Evolutionary conservation across 140 eudicot species (phyloP).

Genomic region (Flaveria floridana): DNA sequence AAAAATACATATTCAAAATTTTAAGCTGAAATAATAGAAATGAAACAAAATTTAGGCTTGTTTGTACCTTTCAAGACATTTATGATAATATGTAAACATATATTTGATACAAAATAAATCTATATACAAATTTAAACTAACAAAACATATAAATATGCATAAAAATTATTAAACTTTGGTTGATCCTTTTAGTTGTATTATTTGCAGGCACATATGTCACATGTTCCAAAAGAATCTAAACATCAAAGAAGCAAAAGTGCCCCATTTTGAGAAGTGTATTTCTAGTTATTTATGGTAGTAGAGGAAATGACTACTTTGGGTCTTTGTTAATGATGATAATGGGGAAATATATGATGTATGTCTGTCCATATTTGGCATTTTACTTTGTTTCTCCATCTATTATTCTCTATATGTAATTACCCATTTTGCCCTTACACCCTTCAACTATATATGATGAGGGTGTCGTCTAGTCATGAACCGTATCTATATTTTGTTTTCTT

Average conservation of each 20-base stretch:
- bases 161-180: not conserved
- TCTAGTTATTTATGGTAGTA: not conserved
- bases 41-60: too few species aligned
- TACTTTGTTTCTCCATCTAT: not conserved
- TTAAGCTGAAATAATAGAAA: too few species aligned
- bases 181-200: not conserved
- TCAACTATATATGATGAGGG: not conserved
- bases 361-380: constrained; percentile 21
- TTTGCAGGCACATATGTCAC: constrained; percentile 27
- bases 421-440: not conserved
- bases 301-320: constrained; percentile 22
- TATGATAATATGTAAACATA: not conserved
- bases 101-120: too few species aligned
- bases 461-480: not conserved
- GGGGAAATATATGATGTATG: constrained; percentile 7
- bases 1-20: too few species aligned
- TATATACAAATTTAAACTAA: too few species aligned
- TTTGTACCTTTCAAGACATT: too few species aligned
- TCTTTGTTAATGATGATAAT: constrained; percentile 20
- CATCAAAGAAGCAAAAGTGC: constrained; percentile 45
- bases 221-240: constrained; percentile 24
- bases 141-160: too few species aligned
- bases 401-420: not conserved
- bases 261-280: constrained; percentile 40
- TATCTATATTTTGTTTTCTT: not conserved